Base-by-base conservation (phyloP, 257 asterid genomes). In the Craterostigma plantagineum region DNA sequence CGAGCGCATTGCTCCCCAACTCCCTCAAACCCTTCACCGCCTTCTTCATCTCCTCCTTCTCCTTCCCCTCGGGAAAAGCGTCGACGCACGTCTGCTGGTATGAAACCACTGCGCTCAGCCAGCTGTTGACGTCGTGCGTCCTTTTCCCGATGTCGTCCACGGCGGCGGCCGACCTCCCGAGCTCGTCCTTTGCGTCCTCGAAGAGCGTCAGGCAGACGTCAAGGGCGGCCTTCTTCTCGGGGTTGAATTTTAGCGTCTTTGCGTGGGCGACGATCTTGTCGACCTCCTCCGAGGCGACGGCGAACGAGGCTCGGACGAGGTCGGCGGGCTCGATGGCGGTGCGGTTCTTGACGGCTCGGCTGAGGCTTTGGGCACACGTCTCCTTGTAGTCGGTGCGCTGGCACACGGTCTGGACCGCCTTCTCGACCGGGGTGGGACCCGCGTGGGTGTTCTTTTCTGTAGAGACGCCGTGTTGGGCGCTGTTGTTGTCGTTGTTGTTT, bases 71-170 rank as follows among this genome's bases (percentile, higher is more conserved):
- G 0, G 93, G 84, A 33, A 79, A 68, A 0, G 83, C 93, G 15
- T 87, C 98, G 2, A 76, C 43, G 52, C 98, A 87, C 4, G 87
- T 70, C 34, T 80, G 72, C 51, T 87, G 93, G 50, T 74, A 82
- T 7, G 93, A 69, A 49, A 87, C 38, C 0, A 76, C 98, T 0
- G 98, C 95, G 50, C 93, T 87, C 45, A 87, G 36, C 85, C 77
- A 74, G 34, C 82, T 87, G 53, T 74, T 68, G 0, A 87, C 11
- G 18, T 87, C 98, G 0, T 64, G 63, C 0, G 72, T n/a, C 0
- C 60, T 6, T 6, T 23, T 23, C 30, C 30, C 30, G 14, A 44
- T 49, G 1, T 10, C 41, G 10, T 58, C 48, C 7, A 79, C 18
- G 10, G 51, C 52, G 16, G 67, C 43, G 18, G 66, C 52, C 0